Base-by-base conservation (phyloP, 2,329 filamentous ascomycete genomes). In the Grosmannia penicillata region DNA sequence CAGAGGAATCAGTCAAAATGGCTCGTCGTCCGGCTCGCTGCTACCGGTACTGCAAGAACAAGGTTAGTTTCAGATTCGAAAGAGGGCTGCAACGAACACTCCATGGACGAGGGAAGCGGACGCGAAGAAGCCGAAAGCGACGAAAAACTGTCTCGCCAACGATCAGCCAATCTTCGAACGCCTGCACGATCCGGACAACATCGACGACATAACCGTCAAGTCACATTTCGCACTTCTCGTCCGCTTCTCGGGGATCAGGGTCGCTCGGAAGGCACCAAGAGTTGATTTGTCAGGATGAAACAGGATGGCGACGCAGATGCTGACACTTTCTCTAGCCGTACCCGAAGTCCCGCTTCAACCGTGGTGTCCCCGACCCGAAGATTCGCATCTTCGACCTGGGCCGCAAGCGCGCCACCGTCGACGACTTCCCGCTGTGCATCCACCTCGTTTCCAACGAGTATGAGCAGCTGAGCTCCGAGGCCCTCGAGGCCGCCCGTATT, bases 31-130 rank as follows among this genome's bases (percentile, higher is more conserved):
- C 91, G 63, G 91, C 91, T 62, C 83, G 91, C 75, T 98, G 91
- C 75, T 98, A 94, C 79, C 82, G 91, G 63, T 98, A 98, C 83
- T 98, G 91, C 87, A 98, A 98, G 85, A 98, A 96, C 82, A 95
- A 95, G 86, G 86, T 93, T 64, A 70, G 81, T 67, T 48, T 36
- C 41, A 23, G 23, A 38, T 38, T 43, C 15, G 24, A 39, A 13
- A 33, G 15, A 14, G 26, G 24, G 24, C 24, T 7, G 24, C 24
- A 25, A 25, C 24, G 6, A 5, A 23, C 27, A 17, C 18, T 23
- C 14, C 19, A 6, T 26, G 15, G 19, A 32, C 8, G 29, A 23
- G 36, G 27, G n/a, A 36, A 18, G 25, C 26, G 19, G 26, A 26
- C n/a, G 26, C 31, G 30, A 35, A 27, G 4, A 32, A 31, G 23